These are phyloP conservation scores for Murraya koenigii DNA, from an alignment of 345 rosid species.

Conservation along the genomic window DNA sequence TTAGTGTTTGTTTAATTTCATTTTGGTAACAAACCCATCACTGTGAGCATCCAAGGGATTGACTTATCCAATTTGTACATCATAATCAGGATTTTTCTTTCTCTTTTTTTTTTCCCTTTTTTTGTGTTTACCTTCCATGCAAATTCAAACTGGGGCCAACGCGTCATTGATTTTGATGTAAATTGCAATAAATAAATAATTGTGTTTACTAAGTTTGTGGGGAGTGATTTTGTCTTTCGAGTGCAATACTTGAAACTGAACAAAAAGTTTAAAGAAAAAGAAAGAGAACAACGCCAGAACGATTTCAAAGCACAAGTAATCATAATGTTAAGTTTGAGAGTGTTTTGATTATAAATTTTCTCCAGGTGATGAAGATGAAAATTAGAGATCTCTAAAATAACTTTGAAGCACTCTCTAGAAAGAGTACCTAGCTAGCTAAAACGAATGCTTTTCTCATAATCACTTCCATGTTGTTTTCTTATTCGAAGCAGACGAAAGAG, in stretches of 20 bases:
- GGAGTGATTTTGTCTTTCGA: neutral
- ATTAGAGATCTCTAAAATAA: neutral
- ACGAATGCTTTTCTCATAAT: neutral
- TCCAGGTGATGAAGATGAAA: too few relatives aligned
- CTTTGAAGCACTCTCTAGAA: neutral
- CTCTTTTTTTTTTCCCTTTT: neutral
- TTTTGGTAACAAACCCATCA: constrained; percentile 22
- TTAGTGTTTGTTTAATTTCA: neutral
- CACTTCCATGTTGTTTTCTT: neutral
- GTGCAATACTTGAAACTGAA: too few relatives aligned
- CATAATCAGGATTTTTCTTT: neutral
- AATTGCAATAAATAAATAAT: neutral
- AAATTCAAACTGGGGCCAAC: neutral
- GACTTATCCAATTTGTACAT: constrained; percentile 4
- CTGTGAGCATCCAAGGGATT: constrained; percentile 23
- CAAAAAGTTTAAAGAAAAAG: neutral
- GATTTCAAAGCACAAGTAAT: neutral
- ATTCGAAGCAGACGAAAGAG: neutral
- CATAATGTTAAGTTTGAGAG: neutral
- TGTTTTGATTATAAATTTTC: neutral
- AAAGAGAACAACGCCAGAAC: neutral
- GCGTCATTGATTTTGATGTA: neutral
- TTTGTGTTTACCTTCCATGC: neutral
- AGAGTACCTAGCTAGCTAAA: neutral
- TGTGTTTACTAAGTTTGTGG: neutral